Percentiles rank a stretch among this genome's conserved stretches.
Conservation (phyloP, 305 asterid species). For the Rubia tinctorum region DNA sequence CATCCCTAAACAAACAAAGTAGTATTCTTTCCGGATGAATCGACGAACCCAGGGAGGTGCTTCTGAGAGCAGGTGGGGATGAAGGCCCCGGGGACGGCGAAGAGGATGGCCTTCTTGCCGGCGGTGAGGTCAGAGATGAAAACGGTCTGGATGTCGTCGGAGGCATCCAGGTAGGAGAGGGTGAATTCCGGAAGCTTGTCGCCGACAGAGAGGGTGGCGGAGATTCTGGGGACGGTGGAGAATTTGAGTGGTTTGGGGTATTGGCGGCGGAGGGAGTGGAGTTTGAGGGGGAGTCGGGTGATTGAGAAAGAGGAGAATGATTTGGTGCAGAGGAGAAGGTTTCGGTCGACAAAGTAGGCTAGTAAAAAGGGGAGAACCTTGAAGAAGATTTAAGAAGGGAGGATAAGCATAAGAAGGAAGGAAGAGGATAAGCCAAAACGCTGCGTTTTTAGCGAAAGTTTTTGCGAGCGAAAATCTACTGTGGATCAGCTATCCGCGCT, state of each 20-base stretch:
- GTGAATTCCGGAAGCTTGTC: no score
- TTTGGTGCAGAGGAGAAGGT: conserved; percentile 42
- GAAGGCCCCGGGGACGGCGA: conserved; percentile 98
- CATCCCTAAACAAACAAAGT: no score
- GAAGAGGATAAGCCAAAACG: no score
- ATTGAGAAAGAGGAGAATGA: conserved; percentile 31
- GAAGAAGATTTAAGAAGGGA: no score
- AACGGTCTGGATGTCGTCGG: conserved; percentile 76
- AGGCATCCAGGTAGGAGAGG: conserved; percentile 65
- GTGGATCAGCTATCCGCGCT: no score
- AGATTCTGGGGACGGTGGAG: conserved; percentile 55
- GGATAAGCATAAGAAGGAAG: no score
- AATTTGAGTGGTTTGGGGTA: conserved; percentile 29
- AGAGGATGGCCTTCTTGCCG: conserved; percentile 59
- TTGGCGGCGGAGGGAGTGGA: conserved; percentile 24
- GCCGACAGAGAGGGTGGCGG: conserved; percentile 87
- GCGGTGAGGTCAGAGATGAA: conserved; percentile 71
- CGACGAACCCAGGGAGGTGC: conserved; percentile 83
- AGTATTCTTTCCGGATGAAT: not conserved
- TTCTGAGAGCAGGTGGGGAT: no score
- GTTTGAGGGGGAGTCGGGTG: conserved; percentile 25
- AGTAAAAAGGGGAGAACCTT: no score
- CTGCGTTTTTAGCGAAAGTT: no score
- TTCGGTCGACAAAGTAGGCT: no score
- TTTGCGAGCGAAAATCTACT: no score